phyloP scores from a whole-genome alignment of 2,329 filamentous ascomycete species.

The Apiospora marii region DNA sequence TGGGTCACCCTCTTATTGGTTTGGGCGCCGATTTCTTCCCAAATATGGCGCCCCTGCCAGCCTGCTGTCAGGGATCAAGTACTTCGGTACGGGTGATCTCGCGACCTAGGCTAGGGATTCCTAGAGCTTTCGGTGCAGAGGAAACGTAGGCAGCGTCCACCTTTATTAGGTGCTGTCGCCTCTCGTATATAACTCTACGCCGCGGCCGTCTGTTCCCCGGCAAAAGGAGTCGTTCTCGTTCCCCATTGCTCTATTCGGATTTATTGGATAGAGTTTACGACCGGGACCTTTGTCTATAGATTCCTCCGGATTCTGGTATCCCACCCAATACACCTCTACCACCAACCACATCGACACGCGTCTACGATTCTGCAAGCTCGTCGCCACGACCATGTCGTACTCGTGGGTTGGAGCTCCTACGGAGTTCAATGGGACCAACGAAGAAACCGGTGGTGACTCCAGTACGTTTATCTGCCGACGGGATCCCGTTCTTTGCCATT shows the following conservation, averaged over 20 bases:
- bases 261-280: conserved; percentile 8
- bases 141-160: conserved; percentile 12
- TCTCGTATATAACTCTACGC: conserved; percentile 18
- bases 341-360: background rate
- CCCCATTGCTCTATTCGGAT: background rate
- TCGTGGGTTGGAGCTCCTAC: conserved; percentile 64
- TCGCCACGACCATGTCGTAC: conserved; percentile 59
- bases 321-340: background rate
- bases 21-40: conserved; percentile 26
- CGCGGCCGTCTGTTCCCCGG: background rate
- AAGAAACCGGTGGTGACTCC: conserved; percentile 76
- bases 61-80: conserved; percentile 14
- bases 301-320: conserved; percentile 7
- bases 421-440: conserved; percentile 70
- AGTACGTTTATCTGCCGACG: conserved; percentile 62
- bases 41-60: conserved; percentile 26
- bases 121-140: background rate
- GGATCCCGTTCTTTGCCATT: background rate
- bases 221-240: background rate
- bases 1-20: conserved; percentile 26
- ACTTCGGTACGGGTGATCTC: conserved; percentile 9
- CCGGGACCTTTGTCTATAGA: background rate
- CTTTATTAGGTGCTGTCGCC: conserved; percentile 14
- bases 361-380: conserved; percentile 1
- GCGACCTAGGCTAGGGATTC: conserved; percentile 15